Base-by-base conservation (phyloP, 495 filamentous ascomycete genomes). In the Cercophora scortea region DNA sequence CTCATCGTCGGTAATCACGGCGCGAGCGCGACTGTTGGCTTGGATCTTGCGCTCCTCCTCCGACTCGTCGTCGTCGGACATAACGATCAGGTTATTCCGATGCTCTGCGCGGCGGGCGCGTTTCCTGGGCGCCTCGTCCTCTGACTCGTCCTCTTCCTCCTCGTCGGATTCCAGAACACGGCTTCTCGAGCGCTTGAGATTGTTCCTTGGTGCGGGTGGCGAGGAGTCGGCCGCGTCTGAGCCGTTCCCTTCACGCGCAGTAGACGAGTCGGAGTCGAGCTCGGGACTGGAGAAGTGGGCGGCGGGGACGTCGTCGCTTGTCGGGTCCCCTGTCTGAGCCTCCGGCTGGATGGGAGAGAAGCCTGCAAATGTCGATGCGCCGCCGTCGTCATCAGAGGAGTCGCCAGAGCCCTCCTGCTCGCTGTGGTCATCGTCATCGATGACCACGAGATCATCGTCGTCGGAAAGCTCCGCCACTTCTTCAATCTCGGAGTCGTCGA, bases 401-500 rank as follows among this genome's bases (percentile, higher is more conserved):
- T 45, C 25, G 42, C 39, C 16, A 8, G 17, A 19, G 19, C 8
- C 33, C 15, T 45, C 44, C 4, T 58, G 49, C 13, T 42, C 44
- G 12, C 45, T 48, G 16, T 52, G 53, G 19, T 42, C 36, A 8
- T 42, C 41, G 17, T 47, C 47, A 19, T 48, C 51, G 8, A 52
- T 36, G 6, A 63, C 56, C 8, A 52, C 13, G 39, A 67, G 53
- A 17, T 60, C 58, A 15, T 62, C 62, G n/a, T 42, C 46, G 16
- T 41, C 52, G 6, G 50, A 46, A 1, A 25, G 43, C 11, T 18
- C 25, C 4, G 43, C 39, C 1, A 54, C 45, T 12, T 61, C 58
- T 32, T 36, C 49, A 7, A 64, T 58, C 0, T 54, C 53, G 0
- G 49, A 59, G 50, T 66, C 65, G 49, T 66, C 60, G 18, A 68